phyloP scores from a whole-genome alignment of 306 rosid genomes.

The Cucumis cinereus region DNA sequence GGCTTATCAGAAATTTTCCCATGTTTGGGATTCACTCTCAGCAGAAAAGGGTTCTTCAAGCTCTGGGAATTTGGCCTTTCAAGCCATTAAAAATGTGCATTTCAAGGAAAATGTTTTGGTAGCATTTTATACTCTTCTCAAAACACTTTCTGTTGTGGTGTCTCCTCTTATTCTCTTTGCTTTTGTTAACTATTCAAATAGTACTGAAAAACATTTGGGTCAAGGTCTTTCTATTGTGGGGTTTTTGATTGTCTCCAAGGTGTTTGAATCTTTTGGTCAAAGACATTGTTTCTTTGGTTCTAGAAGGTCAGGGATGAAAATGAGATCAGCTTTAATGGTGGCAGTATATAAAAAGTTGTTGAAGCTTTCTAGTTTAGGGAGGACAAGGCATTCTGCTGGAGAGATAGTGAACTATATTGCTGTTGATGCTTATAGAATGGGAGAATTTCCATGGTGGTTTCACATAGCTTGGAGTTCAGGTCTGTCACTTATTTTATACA shows the following conservation, averaged over 20 bases:
- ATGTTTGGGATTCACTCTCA: constrained; percentile 36
- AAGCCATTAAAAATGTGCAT: constrained; percentile 32
- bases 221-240: constrained; percentile 44
- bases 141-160: constrained; percentile 29
- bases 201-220: constrained; percentile 9
- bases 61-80: constrained; percentile 31
- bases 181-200: constrained; percentile 46
- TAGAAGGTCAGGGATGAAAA: constrained; percentile 59
- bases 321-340: constrained; percentile 75
- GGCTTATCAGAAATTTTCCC: constrained; percentile 30
- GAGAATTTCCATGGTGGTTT: constrained; percentile 85
- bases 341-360: constrained; percentile 59
- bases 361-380: constrained; percentile 49
- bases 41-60: constrained; percentile 20
- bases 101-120: constrained; percentile 41
- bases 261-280: constrained; percentile 48
- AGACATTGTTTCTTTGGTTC: constrained; percentile 57
- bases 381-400: constrained; percentile 52
- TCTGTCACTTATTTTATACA: constrained; percentile 30
- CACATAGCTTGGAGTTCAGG: constrained; percentile 35
- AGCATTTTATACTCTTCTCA: constrained; percentile 34
- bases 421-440: constrained; percentile 76
- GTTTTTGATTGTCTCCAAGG: constrained; percentile 28
- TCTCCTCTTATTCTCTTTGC: constrained; percentile 58
- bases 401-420: constrained; percentile 72